Evolutionary conservation across 257 asterid species (phyloP), one percentile per base, ranked within the genome.

Genomic region (Nicotiana tabacum): DNA sequence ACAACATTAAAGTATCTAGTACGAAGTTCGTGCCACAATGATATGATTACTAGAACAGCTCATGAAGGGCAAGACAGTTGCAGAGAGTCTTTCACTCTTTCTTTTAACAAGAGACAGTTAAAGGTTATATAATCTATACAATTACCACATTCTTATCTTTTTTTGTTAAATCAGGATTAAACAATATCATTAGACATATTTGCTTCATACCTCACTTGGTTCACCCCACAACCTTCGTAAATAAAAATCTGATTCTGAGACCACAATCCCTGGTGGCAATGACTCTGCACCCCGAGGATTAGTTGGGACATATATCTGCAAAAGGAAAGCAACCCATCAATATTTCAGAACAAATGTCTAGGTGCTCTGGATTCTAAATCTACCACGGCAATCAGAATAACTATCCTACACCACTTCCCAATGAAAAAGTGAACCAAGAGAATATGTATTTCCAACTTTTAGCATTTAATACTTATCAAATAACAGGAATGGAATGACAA

Each of bases 261-360:
- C 99, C 84, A 97, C 93, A 83, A 97, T 97, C 83, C 97, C 98
- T 7, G 99, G 98, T 16, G 99, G 98, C 86, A 97, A 91, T 65
- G 98, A 85, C 86, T 97, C 97, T n/a, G 99, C 98, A 84, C 99
- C 99, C 65, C 91, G 98, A 67, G 99, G 99, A 87, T 97, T 97
- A 82, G 97, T 88, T 39, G 98, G 98, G 85, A 91, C 99, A 89
- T 88, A 90, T 68, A 97, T 88, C 99, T 97, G 92, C 68, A 81
- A 83, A 76, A 51, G 65, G 62, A 76, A 76, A 51, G 46, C 5
- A 51, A 16, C 17, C 80, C 29, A 76, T 76, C 46, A 76, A 76
- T 76, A 76, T 51, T 76, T 76, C 46, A 51, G 65, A 29, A 16
- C 29, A 51, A 51, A 76, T 51, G 80, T 29, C 80, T 29, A 76